A percentile compares a stretch with the other conserved stretches of the same genome.
Conservation (phyloP, 202 grass and related monocot species). For the Zoysia matrella region DNA sequence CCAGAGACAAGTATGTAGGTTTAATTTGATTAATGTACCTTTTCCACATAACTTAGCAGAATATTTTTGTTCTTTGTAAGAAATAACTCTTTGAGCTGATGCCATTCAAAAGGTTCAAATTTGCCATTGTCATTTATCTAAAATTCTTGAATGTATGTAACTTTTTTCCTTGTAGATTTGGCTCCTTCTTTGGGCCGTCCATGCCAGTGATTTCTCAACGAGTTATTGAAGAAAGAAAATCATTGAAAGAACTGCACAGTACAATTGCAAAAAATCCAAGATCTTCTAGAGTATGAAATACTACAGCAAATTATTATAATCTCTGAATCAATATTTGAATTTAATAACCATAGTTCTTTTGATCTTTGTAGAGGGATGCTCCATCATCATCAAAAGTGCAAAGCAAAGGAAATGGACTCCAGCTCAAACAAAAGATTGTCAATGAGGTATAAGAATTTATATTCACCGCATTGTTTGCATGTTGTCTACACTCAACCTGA, state of each 20-base stretch:
- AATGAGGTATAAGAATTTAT: conserved; percentile 71
- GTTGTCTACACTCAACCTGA: conserved; percentile 34
- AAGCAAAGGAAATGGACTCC: conserved; percentile 52
- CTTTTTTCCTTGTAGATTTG: conserved; percentile 67
- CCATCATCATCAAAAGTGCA: conserved; percentile 60
- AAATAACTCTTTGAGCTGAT: neutral
- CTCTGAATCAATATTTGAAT: conserved; percentile 17
- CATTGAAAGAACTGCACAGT: conserved; percentile 71
- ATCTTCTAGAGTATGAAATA: conserved; percentile 61
- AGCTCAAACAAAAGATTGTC: conserved; percentile 67
- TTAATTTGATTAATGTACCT: conserved; percentile 4
- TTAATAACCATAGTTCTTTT: neutral
- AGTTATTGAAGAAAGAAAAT: conserved; percentile 95
- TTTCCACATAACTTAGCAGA: neutral
- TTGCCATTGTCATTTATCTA: neutral
- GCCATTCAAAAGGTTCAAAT: neutral
- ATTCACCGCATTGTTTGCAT: conserved; percentile 24
- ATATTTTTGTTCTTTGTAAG: conserved; percentile 6
- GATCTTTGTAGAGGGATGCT: conserved; percentile 64
- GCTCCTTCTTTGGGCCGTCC: conserved; percentile 97
- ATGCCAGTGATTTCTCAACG: conserved; percentile 79
- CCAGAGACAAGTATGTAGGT: conserved; percentile 56
- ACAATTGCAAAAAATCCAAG: conserved; percentile 57
- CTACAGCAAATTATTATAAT: conserved; percentile 18
- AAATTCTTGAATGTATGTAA: conserved; percentile 2